Evolutionary conservation across 2,329 filamentous ascomycete species (phyloP), one percentile per base, ranked within the genome.

Genomic region (Capronia coronata): DNA sequence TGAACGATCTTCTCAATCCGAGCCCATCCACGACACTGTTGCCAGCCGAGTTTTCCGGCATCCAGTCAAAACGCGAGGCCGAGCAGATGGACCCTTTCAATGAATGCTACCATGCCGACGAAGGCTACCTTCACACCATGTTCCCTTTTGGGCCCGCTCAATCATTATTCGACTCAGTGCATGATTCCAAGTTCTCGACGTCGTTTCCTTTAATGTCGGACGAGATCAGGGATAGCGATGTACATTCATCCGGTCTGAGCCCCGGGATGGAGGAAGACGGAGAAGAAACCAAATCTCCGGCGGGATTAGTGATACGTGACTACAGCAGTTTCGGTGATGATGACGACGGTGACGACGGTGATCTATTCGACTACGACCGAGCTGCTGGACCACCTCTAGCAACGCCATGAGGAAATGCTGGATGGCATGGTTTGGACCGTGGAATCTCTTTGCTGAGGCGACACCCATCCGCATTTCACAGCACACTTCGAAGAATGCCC

Each of bases 351-450:
- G 54, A 56, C 30, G 51, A 54, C 6, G 45, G 51, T 38, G 54
- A 56, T 22, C 52, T 56, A 29, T 56, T 56, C 21, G 51, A 56
- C 38, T 37, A 54, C 19, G 54, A 56, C 10, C 45, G 52, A 27
- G 54, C 54, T 37, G 14, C 34, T 18, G 34, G 14, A 16, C 16
- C 34, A 19, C 18, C 34, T 18, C 18, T 37, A 6, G 7, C 18
- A 7, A 18, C 34, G 34, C 5, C 34, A 37, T 37, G 34, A 37
- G 29, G 11, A 7, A n/a, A 32, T 10, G 29, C 6, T 27, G 5
- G 5, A 27, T 27, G 23, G 23, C 23, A 27, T 27, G 23, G 5
- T 27, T 27, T 10, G n/a, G n/a, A n/a, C n/a, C n/a, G n/a, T n/a
- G n/a, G n/a, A n/a, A n/a, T n/a, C n/a, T n/a, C n/a, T n/a, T n/a